Base-by-base conservation (phyloP, 2,329 filamentous ascomycete species). In the Gnomoniopsis smithogilvyi region DNA sequence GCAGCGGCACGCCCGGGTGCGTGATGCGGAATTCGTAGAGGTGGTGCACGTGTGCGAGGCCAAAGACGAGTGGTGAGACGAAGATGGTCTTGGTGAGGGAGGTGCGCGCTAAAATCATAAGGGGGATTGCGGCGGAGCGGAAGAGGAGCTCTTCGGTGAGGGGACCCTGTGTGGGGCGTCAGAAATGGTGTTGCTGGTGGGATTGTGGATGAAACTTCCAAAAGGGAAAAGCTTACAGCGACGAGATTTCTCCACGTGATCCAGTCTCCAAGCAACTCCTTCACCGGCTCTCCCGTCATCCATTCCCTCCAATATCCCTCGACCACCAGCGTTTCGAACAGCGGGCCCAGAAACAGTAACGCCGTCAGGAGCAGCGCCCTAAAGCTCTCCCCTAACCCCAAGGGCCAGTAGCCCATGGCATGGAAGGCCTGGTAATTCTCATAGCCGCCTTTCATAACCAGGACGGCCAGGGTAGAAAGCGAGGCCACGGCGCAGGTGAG, bases 101-200 rank as follows among this genome's bases (percentile, higher is more conserved):
- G 53, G 85, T 77, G 48, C 81, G 82, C 21, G 92, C 87, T 52
- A 92, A 78, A 33, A 97, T 77, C 69, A 97, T 88, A 12, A 97
- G 80, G 2, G 94, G 90, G 43, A 97, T 82, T 54, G 93, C 87
- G 65, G 92, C 86, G 3, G 91, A 92, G 69, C 95, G 90, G 80
- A 97, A 99, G 67, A 97, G 89, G 61, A 96, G 78, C 74, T 99
- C 95, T 76, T 99, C 95, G 12, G 92, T 96, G 56, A 95, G 77
- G 0, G 95, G 93, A 38, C 92, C 92, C 88, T 90, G 63, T 50
- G 41, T 21, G 14, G 12, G 26, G 7, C 48, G 43, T 51, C 17
- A 45, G 26, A 38, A 3, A 46, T 19, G 19, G 15, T 45, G 43
- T 45, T 45, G 19, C 12, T 45, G 15, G 56, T 38, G 6, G 26